phyloP scores from a whole-genome alignment of 257 asterid genomes.

The Gentiana dahurica region DNA sequence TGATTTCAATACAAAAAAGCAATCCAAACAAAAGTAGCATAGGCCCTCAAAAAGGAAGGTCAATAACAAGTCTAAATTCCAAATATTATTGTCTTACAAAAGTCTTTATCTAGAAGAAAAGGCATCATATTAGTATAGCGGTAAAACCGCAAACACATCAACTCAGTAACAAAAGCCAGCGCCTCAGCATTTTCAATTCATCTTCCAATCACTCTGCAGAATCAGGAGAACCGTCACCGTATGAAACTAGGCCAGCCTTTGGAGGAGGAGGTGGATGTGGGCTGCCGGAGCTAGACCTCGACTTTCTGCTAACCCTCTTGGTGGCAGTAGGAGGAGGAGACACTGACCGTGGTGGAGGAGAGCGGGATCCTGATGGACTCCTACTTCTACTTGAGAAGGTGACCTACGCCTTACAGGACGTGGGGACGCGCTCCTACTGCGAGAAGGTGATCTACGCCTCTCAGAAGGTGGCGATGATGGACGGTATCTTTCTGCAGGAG shows the following conservation, averaged over 20 bases:
- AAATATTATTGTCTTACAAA: no score
- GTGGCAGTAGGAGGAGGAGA: constrained; percentile 22
- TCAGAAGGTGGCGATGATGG: constrained; percentile 31
- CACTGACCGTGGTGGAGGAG: constrained; percentile 30
- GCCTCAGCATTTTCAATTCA: no score
- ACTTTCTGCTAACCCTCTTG: constrained; percentile 26
- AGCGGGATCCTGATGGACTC: constrained; percentile 49
- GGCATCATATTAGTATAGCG: no score
- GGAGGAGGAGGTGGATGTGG: constrained; percentile 21
- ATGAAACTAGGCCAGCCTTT: constrained; percentile 64
- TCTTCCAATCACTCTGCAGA: constrained; percentile 10
- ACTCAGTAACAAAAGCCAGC: no score
- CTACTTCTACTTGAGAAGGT: constrained; percentile 36
- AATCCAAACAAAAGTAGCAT: no score
- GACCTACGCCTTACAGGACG: constrained; percentile 38
- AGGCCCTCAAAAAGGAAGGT: no score
- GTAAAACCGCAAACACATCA: no score
- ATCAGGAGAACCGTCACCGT: constrained; percentile 79
- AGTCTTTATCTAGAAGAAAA: no score
- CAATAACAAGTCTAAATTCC: no score
- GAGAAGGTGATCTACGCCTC: constrained; percentile 25
- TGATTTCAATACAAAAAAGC: no score
- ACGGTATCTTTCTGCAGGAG: constrained; percentile 52
- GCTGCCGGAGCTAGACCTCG: constrained; percentile 40
- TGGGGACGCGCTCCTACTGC: constrained; percentile 55